Evolutionary conservation across 805 yeast species (phyloP), one percentile per base, ranked within the genome.

Genomic region (Metschnikowia kunwiensis): DNA sequence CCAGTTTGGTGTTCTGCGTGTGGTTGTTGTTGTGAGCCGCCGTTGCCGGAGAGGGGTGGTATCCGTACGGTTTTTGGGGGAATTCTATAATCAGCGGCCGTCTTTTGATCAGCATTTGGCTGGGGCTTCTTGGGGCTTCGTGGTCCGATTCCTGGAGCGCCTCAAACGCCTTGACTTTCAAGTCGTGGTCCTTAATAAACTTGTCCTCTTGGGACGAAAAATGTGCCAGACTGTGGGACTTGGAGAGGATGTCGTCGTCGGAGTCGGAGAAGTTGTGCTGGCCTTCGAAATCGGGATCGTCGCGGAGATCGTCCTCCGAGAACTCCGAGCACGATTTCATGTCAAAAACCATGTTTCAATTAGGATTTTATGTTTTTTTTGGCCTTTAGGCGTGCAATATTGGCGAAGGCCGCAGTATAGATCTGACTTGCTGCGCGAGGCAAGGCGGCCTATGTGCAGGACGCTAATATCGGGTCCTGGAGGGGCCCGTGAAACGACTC

Each of bases 151-250:
- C 48, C 41, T 45, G 66, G 25, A 75, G 56, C 23, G 74, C 67
- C 41, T 74, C 75, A 43, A 78, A 65, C 0, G 87, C 85, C 40
- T 72, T 68, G 24, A 77, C 55, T 50, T 82, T 82, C 49, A 84
- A 78, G 44, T 81, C 86, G 40, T 80, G 80, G 34, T 79, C 87
- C 50, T 72, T 73, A 49, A 82, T 65, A 50, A 69, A 65, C 50
- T 70, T 70, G 46, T 82, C 89, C 49, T 83, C 87, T 5, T 77
- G 74, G 33, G 80, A 68, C 1, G 86, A 77, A 50, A 68, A 81
- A 53, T 80, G 82, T 7, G 85, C 73, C 15, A 75, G 66, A 37
- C 54, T 61, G 43, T 50, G 49, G 2, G 68, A 60, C 30, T 51
- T 50, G 13, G 66, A 50, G 18, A 63, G 44, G 21, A 40, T 41